A percentile compares a stretch with the other conserved stretches of the same genome.
Conservation (phyloP, 163 green algal species). For the Volvox carteri region DNA sequence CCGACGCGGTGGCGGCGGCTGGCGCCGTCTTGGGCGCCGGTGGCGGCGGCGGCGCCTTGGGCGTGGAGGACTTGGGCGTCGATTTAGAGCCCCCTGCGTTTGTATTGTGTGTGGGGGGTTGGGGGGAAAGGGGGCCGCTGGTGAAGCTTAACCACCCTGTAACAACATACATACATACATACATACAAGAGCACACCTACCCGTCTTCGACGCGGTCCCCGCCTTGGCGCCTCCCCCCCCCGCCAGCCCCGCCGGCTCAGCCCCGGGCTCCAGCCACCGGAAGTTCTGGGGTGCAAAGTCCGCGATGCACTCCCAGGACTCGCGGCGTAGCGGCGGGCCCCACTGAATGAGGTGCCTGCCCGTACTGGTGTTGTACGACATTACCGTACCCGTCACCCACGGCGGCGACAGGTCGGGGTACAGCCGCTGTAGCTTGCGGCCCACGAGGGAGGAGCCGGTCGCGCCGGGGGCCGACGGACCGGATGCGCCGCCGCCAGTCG, state of each 20-base stretch:
- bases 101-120: neutral
- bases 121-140: neutral
- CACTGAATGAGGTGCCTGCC: constrained; percentile 34
- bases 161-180: neutral
- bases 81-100: constrained; percentile 1
- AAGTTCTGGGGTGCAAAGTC: constrained; percentile 43
- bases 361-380: constrained; percentile 26
- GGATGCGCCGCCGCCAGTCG: neutral
- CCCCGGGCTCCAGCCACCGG: constrained; percentile 18
- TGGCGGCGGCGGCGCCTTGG: constrained; percentile 23
- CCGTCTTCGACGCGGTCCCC: neutral
- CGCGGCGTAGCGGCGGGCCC: constrained; percentile 6
- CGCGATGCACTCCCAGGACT: constrained; percentile 35
- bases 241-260: neutral
- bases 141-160: neutral
- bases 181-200: neutral
- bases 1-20: neutral
- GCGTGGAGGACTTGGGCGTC: neutral
- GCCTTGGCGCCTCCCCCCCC: neutral
- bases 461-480: neutral
- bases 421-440: constrained; percentile 42
- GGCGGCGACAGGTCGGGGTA: constrained; percentile 47
- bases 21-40: constrained; percentile 19
- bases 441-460: neutral
- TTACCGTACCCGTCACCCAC: constrained; percentile 46